Base-by-base conservation (phyloP, 2,329 filamentous ascomycete genomes). In the Penicillium vulpinum region DNA sequence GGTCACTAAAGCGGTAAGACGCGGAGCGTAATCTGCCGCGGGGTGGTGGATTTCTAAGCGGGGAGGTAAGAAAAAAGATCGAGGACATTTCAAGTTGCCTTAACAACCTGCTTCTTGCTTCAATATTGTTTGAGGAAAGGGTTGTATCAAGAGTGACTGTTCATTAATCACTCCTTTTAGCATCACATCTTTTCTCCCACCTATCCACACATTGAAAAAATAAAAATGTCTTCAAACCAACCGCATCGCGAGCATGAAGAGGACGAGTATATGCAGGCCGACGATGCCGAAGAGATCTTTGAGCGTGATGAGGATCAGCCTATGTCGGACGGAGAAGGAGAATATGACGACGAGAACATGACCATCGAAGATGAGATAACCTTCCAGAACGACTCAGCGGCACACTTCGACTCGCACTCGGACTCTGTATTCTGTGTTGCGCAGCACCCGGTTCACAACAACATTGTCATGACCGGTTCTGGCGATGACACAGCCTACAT, bases 351-450 rank as follows among this genome's bases (percentile, higher is more conserved):
- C 51, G 77, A 80, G 35, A 78, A 80, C 28, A 83, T 87, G 65
- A 62, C 51, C 40, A 68, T 64, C 49, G 71, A 75, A 54, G 75
- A 80, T 50, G 79, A 88, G 73, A 86, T 97, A 40, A 78, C 85
- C 40, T 82, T 97, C 7, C 86, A 94, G 61, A 99, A 97, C 81
- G 93, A 99, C 81, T 95, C 91, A 63, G 82, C 88, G 64, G 93
- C 91, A 58, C 93, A 96, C 80, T 97, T 97, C 71, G 94, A 97
- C 79, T 76, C 78, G 35, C 91, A 97, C 79, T 89, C 87, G 66
- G 92, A 97, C 82, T 92, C 89, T 59, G 89, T 99, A 70, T 99
- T 97, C 80, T 87, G 90, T 76, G 94, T 99, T 73, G 91, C 93
- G 18, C 91, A 96, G 73, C 94, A 99, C 73, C 94, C 94, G 4